A percentile compares a stretch with the other conserved stretches of the same genome.
Evolutionary conservation across 306 rosid genomes (phyloP).

Genomic region (Corylus avellana): DNA sequence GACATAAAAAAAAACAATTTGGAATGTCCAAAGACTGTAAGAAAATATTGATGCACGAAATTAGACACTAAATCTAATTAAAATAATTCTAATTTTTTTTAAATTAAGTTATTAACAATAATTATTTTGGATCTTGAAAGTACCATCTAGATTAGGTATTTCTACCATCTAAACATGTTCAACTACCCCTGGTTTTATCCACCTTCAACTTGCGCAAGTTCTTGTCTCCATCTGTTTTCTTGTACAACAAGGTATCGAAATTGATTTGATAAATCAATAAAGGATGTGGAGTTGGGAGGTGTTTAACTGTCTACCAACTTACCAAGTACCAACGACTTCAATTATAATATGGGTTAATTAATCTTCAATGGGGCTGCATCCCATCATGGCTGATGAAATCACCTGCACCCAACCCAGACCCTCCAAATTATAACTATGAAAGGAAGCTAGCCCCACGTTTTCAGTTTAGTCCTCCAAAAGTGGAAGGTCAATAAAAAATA

Average conservation of each 20-base stretch:
- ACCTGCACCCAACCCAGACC: no score
- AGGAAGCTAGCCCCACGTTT: no score
- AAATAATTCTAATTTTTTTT: no score
- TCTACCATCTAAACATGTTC: neutral
- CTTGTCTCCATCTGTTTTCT: neutral
- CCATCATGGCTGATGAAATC: no score
- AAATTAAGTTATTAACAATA: neutral
- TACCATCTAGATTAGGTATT: neutral
- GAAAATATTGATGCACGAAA: neutral
- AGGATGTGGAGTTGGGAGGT: slow-evolving; percentile 32
- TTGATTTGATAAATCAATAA: no score
- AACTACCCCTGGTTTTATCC: neutral
- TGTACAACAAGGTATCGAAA: neutral
- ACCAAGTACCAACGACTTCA: slow-evolving; percentile 19
- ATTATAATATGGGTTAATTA: neutral
- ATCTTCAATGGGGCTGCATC: no score
- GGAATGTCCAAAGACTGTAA: no score
- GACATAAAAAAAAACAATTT: no score
- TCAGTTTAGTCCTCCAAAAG: no score
- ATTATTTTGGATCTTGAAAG: neutral
- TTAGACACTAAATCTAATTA: neutral
- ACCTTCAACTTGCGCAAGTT: neutral
- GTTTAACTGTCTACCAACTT: slow-evolving; percentile 59
- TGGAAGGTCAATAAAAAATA: no score
- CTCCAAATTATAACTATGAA: no score